These are phyloP conservation scores for Fusarium buxicola DNA, from an alignment of 2,329 filamentous ascomycete genomes.

Conservation along the genomic window DNA sequence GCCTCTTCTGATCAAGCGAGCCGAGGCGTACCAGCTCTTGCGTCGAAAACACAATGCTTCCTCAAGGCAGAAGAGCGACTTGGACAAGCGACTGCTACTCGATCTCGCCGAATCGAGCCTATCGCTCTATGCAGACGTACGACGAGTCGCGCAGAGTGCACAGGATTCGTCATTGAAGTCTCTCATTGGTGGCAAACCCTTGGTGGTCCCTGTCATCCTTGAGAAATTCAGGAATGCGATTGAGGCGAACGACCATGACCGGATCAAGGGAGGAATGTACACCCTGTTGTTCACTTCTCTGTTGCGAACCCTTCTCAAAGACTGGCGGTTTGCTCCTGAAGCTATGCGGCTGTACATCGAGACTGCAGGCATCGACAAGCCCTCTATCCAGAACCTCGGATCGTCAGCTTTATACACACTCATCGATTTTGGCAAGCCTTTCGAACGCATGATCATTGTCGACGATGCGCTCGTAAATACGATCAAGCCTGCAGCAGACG, in stretches of 20 bases:
- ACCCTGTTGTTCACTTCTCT: slow-evolving; percentile 90
- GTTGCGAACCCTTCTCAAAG: slow-evolving; percentile 85
- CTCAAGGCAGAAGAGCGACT: slow-evolving; percentile 86
- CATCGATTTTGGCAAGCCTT: slow-evolving; percentile 89
- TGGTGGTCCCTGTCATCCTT: slow-evolving; percentile 91
- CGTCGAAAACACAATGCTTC: slow-evolving; percentile 94
- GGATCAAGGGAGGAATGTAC: slow-evolving; percentile 95
- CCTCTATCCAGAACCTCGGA: slow-evolving; percentile 91
- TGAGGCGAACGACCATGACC: slow-evolving; percentile 82
- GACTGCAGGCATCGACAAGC: slow-evolving; percentile 90
- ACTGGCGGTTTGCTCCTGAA: slow-evolving; percentile 96
- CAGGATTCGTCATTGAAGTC: slow-evolving; percentile 94
- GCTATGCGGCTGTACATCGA: slow-evolving; percentile 90
- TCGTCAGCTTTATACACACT: slow-evolving; percentile 84
- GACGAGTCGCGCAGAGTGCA: slow-evolving; percentile 91
- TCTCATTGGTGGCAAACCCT: slow-evolving; percentile 84
- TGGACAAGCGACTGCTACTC: slow-evolving; percentile 86
- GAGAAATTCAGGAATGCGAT: slow-evolving; percentile 82
- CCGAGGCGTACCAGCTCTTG: slow-evolving; percentile 94
- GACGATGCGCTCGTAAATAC: slow-evolving; percentile 76
- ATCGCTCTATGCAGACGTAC: slow-evolving; percentile 93
- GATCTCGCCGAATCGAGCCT: slow-evolving; percentile 92
- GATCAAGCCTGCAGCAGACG: slow-evolving; percentile 77
- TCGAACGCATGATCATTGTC: slow-evolving; percentile 87
- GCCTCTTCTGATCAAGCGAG: slow-evolving; percentile 89